These are phyloP conservation scores for Cladobotryum mycophilum DNA, from an alignment of 2,329 filamentous ascomycete species.

Conservation along the genomic window DNA sequence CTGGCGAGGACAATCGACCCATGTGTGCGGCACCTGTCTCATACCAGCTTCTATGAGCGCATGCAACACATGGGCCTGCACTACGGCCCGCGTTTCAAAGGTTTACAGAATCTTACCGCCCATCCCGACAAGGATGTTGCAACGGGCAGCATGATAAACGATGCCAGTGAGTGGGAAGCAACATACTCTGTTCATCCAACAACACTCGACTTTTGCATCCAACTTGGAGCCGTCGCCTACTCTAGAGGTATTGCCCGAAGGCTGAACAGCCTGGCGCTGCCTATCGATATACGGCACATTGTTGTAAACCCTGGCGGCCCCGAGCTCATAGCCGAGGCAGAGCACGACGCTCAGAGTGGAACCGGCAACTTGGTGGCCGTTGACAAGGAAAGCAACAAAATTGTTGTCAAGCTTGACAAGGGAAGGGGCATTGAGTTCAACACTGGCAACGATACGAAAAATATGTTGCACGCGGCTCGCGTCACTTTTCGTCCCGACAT, in stretches of 20 bases:
- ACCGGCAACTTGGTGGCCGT: not conserved
- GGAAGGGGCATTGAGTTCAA: not conserved
- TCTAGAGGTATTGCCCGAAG: slow-evolving; percentile 17
- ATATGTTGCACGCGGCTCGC: too few relatives aligned
- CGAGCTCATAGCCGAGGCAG: not conserved
- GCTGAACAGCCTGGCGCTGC: slow-evolving; percentile 11
- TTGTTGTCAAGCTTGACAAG: not conserved
- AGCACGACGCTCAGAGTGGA: not conserved
- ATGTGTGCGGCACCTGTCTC: not conserved
- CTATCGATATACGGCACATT: not conserved
- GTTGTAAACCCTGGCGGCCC: not conserved
- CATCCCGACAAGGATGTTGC: not conserved
- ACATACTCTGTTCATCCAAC: slow-evolving; percentile 31
- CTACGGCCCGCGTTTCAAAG: slow-evolving; percentile 1
- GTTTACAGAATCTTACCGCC: not conserved
- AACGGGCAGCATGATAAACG: not conserved
- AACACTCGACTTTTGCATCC: slow-evolving; percentile 28
- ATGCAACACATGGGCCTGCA: slow-evolving; percentile 3
- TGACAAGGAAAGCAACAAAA: not conserved
- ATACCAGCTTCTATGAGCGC: not conserved
- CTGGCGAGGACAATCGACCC: not conserved
- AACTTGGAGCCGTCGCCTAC: slow-evolving; percentile 22
- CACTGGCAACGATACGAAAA: too few relatives aligned
- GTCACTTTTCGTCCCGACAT: too few relatives aligned
- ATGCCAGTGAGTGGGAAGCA: not conserved